Evolutionary conservation across 192 early-diverging fungal species (phyloP), one percentile per base, ranked within the genome.

Genomic region (Martensiomyces pterosporus): DNA sequence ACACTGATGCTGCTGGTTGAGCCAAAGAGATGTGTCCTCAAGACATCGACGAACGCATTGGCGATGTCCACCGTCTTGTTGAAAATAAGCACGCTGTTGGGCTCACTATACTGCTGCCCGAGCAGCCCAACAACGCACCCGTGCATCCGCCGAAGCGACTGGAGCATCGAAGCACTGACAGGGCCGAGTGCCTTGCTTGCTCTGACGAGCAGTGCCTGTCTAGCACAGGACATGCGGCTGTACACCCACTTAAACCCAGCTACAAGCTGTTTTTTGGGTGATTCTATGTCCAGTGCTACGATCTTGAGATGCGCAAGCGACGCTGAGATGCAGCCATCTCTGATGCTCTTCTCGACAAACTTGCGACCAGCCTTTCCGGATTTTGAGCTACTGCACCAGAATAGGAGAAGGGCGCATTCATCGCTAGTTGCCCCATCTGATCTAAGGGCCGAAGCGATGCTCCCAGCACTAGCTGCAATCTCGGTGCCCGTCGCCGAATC

Each of bases 341-440:
- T 12, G 1, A 39, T 37, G 0, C 42, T 15, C 10, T 39, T 35
- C 29, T 59, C 61, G 14, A 64, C 38, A 22, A 72, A 40, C 8
- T 40, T 53, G 9, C 52, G 60, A 10, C 52, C 61, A 0, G 48
- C 19, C 19, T 39, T 55, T 8, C 27, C 34, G 14, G 52, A 17
- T 37, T 19, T 50, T 1, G 52, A 7, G 1, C 53, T 61, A 23
- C 39, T 42, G 46, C 56, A 39, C 68, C 68, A 72, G 25, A 64
- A 72, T 21, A 72, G 32, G 53, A 64, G 55, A 34, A 72, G 24
- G 10, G 63, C 16, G n/a, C n/a, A n/a, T n/a, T n/a, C n/a, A n/a
- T n/a, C n/a, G n/a, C n/a, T n/a, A n/a, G n/a, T n/a, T n/a, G n/a
- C n/a, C n/a, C n/a, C n/a, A n/a, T n/a, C n/a, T n/a, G n/a, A n/a